Base-by-base conservation (phyloP, 2,329 filamentous ascomycete genomes). In the Venturia asperata region DNA sequence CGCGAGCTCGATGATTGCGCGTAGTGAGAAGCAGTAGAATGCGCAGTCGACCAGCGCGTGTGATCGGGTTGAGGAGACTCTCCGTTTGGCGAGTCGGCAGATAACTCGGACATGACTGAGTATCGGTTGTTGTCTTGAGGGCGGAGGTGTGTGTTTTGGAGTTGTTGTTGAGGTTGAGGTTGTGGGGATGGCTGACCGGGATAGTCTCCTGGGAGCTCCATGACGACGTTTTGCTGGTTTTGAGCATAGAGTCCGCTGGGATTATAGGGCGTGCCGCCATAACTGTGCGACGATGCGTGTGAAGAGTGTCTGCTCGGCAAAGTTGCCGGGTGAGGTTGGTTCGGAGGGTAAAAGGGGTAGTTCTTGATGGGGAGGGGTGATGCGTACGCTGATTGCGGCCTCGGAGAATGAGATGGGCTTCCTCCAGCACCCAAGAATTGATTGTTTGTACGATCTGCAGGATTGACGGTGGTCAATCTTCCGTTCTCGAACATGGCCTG, bases 401-500 rank as follows among this genome's bases (percentile, higher is more conserved):
- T 58, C 30, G 64, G 64, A n/a, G 42, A 66, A n/a, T 30, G 34
- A 60, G 49, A 34, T 45, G 72, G 74, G 21, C 58, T 62, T 60
- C 63, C 21, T 47, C 17, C 30, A 21, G 13, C 52, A 7, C 27
- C 30, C 9, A 37, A 19, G 30, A 58, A 37, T 4, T 58, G 52
- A 24, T 27, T 55, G 45, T 17, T 49, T 34, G 56, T 60, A 6
- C 56, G 72, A 49, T 77, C 76, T 45, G 76, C 78, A 1, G 80
- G 80, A 68, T 82, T 83, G 67, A 84, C 72, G 0, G 86, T 89
- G 75, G 79, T 85, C 66, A 89, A 77, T 70, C 78, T 83, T 60
- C 86, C 86, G 67, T 87, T 78, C 69, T 87, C 81, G 71, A 88
- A 84, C 85, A 90, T 88, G 65, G 84, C 87, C 52, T 84, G 82